Evolutionary conservation across 176 grass and related monocot species (phyloP).

Genomic region (Carex parvula): DNA sequence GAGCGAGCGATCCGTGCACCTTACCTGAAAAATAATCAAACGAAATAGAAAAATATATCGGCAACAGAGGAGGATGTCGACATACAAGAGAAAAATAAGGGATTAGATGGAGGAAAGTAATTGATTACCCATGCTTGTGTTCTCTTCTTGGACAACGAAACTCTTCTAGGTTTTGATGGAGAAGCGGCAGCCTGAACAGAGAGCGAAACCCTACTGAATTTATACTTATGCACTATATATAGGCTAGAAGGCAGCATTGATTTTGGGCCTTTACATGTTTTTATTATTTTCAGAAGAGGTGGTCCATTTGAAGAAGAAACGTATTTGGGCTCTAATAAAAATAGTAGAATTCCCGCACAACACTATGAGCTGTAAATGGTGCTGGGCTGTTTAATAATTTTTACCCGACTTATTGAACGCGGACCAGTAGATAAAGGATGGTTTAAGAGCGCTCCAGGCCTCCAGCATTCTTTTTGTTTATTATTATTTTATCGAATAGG

Average conservation of each 20-base stretch:
- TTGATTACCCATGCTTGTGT: slow-evolving; percentile 46
- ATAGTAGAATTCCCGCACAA: background rate
- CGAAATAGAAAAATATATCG: background rate
- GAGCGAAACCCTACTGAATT: background rate
- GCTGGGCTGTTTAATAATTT: too few species aligned
- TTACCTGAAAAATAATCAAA: slow-evolving; percentile 42
- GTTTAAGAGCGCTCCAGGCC: too few species aligned
- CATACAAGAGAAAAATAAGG: background rate
- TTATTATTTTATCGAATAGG: too few species aligned
- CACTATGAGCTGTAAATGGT: too few species aligned
- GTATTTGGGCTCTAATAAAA: background rate
- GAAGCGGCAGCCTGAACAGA: background rate
- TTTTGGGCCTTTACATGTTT: background rate
- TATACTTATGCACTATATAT: background rate
- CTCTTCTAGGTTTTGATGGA: background rate
- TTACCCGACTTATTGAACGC: too few species aligned
- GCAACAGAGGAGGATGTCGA: background rate
- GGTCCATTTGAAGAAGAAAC: background rate
- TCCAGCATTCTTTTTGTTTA: too few species aligned
- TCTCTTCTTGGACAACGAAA: background rate
- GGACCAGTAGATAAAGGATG: too few species aligned
- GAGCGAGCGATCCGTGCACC: slow-evolving; percentile 82
- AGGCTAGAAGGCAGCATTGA: background rate
- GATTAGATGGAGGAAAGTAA: background rate
- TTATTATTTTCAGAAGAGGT: too few species aligned